phyloP scores from a whole-genome alignment of 306 rosid species.

The Abrus precatorius region DNA sequence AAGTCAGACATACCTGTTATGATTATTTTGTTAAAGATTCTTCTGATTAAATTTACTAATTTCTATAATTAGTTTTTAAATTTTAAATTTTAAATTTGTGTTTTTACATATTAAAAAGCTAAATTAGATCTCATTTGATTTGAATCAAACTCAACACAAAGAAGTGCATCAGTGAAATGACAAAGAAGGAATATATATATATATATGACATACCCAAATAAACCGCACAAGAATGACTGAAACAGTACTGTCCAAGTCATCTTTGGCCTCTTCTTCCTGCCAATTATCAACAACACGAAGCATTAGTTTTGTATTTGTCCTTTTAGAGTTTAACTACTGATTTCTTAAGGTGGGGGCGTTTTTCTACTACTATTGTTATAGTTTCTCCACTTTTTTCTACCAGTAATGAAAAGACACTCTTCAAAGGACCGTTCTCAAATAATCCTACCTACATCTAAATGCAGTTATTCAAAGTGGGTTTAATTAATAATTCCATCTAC shows the following conservation, averaged over 20 bases:
- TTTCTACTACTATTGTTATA: neutral
- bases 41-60: no score
- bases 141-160: constrained; percentile 8
- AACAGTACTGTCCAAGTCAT: constrained; percentile 63
- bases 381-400: constrained; percentile 21
- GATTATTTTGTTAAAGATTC: no score
- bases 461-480: constrained; percentile 3
- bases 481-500: neutral
- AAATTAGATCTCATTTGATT: no score
- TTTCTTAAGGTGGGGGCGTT: neutral
- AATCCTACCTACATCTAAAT: neutral
- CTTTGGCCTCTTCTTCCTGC: constrained; percentile 77
- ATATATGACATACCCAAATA: constrained; percentile 69
- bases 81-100: no score
- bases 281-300: neutral
- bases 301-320: neutral
- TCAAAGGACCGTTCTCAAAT: neutral
- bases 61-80: no score
- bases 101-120: no score
- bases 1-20: no score
- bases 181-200: neutral
- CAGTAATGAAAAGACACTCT: neutral
- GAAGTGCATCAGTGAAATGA: neutral
- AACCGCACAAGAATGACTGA: constrained; percentile 73
- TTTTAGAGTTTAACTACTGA: neutral